Base-by-base conservation (phyloP, 805 yeast genomes). In the Diddensiella santjacobensis region DNA sequence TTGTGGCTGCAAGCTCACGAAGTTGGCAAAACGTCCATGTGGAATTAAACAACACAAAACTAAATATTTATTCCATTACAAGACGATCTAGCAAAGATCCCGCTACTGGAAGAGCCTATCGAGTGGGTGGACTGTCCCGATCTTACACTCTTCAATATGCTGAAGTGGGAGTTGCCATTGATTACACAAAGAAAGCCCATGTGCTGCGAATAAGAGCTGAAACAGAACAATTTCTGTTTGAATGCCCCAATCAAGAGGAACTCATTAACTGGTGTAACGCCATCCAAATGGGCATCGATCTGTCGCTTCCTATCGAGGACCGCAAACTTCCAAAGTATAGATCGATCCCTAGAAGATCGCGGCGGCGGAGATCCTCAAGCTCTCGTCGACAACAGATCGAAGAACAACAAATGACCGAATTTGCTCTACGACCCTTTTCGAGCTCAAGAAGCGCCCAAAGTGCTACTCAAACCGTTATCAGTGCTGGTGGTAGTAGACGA, bases 61-160 rank as follows among this genome's bases (percentile, higher is more conserved):
- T 90, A 30, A 85, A 85, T 64, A 69, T 90, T 47, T 86, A 84
- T 63, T 58, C 65, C 15, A 42, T 46, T 6, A 22, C 53, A 4
- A 11, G 49, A 13, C n/a, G 41, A 22, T 69, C 72, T 11, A 77
- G 72, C 31, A 54, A 65, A 3, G 44, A 37, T 17, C 31, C 31
- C 11, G 31, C 13, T 8, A 23, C 19, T n/a, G 24, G 40, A 5
- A 30, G 30, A 10, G 48, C 26, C 22, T 58, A 40, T 52, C 54
- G 59, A 15, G 48, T 53, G 4, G 56, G 53, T 19, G 26, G 44
- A 18, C 53, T 64, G 37, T 22, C 61, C 35, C 73, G 82, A 53
- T 78, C 88, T 0, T 90, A 80, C 64, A 81, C 96, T 1, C 71
- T 91, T 33, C 98, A 93, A 65, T 82, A 83, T 66, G 90, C 93